These are phyloP conservation scores for Polytolypa hystricis DNA, from an alignment of 2,329 filamentous ascomycete genomes.

Conservation along the genomic window DNA sequence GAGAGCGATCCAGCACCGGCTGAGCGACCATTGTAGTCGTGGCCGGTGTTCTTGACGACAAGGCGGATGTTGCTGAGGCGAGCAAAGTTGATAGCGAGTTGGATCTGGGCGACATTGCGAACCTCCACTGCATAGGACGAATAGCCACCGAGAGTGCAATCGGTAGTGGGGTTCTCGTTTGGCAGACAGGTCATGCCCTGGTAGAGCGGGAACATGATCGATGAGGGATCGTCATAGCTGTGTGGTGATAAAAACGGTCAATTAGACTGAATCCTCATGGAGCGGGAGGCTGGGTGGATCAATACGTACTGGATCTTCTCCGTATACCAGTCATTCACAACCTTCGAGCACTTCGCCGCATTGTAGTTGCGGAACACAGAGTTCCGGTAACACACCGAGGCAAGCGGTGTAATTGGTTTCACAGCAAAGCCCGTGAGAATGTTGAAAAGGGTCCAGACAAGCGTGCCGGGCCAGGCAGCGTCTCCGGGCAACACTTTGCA, in stretches of 20 bases:
- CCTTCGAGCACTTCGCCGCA: slow-evolving; percentile 10
- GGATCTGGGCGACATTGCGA: slow-evolving; percentile 16
- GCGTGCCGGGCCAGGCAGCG: slow-evolving; percentile 14
- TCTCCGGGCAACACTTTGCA: slow-evolving; percentile 19
- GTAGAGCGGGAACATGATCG: slow-evolving; percentile 19
- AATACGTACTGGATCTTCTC: slow-evolving; percentile 18
- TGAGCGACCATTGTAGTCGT: slow-evolving; percentile 44
- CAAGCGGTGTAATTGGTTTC: slow-evolving; percentile 19
- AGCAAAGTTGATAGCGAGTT: slow-evolving; percentile 16
- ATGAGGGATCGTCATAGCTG: slow-evolving; percentile 20
- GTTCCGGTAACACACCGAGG: slow-evolving; percentile 16
- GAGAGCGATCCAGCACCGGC: slow-evolving; percentile 45
- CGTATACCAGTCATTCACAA: slow-evolving; percentile 16
- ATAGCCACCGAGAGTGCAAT: slow-evolving; percentile 8
- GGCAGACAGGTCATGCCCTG: slow-evolving; percentile 20
- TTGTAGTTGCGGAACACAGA: slow-evolving; percentile 18
- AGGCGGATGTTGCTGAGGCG: slow-evolving; percentile 25
- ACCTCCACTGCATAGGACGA: slow-evolving; percentile 31
- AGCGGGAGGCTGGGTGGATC: not conserved
- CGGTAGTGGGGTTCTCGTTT: slow-evolving; percentile 1
- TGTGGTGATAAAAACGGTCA: too few relatives aligned
- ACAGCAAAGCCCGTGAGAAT: slow-evolving; percentile 15
- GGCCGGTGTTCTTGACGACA: slow-evolving; percentile 45
- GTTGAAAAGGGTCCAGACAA: slow-evolving; percentile 18
- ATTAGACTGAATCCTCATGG: not conserved